Base-by-base conservation (phyloP, 2,329 filamentous ascomycete species). In the Onygenales sp. region DNA sequence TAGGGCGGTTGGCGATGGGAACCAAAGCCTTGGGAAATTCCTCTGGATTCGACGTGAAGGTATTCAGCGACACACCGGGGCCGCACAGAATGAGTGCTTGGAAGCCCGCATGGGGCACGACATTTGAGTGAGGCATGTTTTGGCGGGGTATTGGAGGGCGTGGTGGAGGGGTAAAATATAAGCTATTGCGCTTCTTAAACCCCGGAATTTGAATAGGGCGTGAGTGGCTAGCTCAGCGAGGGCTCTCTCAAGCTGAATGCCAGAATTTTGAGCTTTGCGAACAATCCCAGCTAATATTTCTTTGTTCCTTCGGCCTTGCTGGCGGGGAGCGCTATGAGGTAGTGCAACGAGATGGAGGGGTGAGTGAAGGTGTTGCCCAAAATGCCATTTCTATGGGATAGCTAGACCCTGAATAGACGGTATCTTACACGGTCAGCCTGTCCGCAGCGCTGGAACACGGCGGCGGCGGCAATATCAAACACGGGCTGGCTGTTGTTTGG, bases 1-100 rank as follows among this genome's bases (percentile, higher is more conserved):
- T 75, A 4, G 74, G 74, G 42, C 74, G 65, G 56, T 77, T 77
- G 32, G 74, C 75, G 54, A 77, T 67, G 14, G 73, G 71, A n/a
- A 77, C 63, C 14, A 77, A 63, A 37, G 72, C 71, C 60, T 76
- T 76, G n/a, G 74, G 73, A 53, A 67, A 73, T 48, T 77, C 73
- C 54, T 73, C 70, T 0, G 74, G 72, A 21, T 71, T 72, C 3
- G 73, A 71, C n/a, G 74, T 77, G 57, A 77, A 76, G 1, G 74
- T 77, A 56, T 71, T 75, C 31, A 77, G 63, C 4, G 73, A 75
- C 21, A 74, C 70, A 34, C 75, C 75, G 45, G 75, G 75, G 17
- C 73, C 73, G 57, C 74, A 73, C 14, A 76, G 64, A 45, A 77
- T 73, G 21, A 77, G 60, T 49, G 74, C 74, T 57, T 77, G 75